A percentile compares a stretch with the other conserved stretches of the same genome.
Evolutionary conservation across 352 stramenopile species (phyloP).

Genomic region (Blastocystis sp.): DNA sequence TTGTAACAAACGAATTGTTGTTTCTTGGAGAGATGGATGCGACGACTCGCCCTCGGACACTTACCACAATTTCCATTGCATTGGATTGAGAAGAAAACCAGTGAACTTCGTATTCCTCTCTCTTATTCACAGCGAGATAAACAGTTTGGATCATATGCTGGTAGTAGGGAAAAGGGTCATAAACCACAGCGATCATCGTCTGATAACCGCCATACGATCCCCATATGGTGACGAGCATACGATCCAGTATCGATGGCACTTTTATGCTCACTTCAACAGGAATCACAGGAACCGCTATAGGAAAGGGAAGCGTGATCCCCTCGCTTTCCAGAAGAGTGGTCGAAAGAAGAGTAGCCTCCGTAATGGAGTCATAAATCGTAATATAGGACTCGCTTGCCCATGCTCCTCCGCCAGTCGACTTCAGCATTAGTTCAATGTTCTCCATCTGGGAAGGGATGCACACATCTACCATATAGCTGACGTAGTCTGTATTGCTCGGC

Average conservation of each 20-base stretch:
- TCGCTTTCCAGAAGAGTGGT: not conserved
- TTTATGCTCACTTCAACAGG: not conserved
- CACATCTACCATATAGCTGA: conserved; percentile 40
- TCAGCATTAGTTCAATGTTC: not conserved
- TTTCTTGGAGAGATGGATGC: not conserved
- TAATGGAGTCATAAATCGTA: conserved; percentile 1
- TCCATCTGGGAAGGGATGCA: not conserved
- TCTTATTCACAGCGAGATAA: not conserved
- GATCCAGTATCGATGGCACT: not conserved
- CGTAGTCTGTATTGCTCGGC: not conserved
- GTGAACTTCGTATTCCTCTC: not conserved
- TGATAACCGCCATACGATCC: not conserved
- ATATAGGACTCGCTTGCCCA: conserved; percentile 13
- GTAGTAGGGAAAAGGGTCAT: conserved; percentile 29
- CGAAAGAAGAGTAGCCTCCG: not conserved
- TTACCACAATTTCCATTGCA: not conserved
- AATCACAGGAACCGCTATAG: not conserved
- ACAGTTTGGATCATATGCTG: conserved; percentile 16
- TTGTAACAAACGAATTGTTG: not conserved
- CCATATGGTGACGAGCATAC: conserved; percentile 5
- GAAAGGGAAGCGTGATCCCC: conserved; percentile 11
- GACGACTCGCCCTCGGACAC: not conserved
- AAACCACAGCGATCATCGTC: conserved; percentile 18
- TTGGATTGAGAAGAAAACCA: not conserved
- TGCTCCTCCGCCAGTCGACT: not conserved